These are phyloP conservation scores for Gynostemma pentaphyllum DNA, from an alignment of 306 rosid genomes.

Conservation along the genomic window DNA sequence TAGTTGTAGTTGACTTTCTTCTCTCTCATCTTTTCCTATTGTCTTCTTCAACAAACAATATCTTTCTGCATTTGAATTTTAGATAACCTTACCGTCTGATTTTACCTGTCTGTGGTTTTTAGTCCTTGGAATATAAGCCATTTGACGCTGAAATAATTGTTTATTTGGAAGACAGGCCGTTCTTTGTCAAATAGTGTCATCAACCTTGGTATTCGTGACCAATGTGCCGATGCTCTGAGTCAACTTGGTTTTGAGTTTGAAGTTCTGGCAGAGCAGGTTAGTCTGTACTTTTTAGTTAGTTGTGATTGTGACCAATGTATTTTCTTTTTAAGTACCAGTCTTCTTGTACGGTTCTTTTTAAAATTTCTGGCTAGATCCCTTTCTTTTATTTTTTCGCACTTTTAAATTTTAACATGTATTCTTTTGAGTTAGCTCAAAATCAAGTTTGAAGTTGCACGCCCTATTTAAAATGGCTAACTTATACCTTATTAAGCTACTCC, in stretches of 20 bases:
- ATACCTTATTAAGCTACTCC: neutral
- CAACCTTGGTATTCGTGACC: slow-evolving; percentile 65
- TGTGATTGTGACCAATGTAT: neutral
- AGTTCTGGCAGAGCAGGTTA: slow-evolving; percentile 68
- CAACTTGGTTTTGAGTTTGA: slow-evolving; percentile 76
- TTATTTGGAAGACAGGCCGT: slow-evolving; percentile 44
- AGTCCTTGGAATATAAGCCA: neutral
- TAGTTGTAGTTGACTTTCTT: neutral
- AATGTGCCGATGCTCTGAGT: slow-evolving; percentile 59
- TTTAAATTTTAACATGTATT: too few species aligned
- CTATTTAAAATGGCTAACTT: neutral
- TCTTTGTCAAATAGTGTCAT: slow-evolving; percentile 66
- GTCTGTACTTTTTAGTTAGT: neutral
- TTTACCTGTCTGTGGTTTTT: neutral
- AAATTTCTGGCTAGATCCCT: neutral
- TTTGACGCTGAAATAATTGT: neutral
- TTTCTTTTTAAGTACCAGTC: neutral
- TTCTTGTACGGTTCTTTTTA: slow-evolving; percentile 8
- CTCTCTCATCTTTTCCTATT: neutral
- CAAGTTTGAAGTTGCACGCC: neutral
- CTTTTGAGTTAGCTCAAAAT: neutral
- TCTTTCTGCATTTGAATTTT: neutral
- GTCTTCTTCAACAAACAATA: neutral
- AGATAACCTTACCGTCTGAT: neutral
- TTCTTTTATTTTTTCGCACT: too few species aligned